Evolutionary conservation across 805 yeast species (phyloP).

Genomic region (Clavispora asparagi): DNA sequence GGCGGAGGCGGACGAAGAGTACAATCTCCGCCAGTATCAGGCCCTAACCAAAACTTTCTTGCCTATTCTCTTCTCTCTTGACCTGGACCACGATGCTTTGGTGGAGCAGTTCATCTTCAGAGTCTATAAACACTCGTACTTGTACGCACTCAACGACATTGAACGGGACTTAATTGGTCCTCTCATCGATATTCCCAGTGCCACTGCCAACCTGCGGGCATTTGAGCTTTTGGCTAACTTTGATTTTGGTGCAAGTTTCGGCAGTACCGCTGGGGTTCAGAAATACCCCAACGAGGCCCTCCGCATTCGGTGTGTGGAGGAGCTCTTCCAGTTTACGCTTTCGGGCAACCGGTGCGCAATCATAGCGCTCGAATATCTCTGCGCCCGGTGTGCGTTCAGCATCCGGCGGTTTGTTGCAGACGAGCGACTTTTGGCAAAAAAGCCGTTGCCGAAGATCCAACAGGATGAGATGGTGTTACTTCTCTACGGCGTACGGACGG

Average conservation of each 20-base stretch:
- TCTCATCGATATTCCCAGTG: conserved; percentile 12
- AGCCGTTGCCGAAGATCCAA: conserved; percentile 66
- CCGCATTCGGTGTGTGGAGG: conserved; percentile 50
- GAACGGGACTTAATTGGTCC: conserved; percentile 29
- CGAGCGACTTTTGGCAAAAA: conserved; percentile 48
- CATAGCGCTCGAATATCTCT: conserved; percentile 32
- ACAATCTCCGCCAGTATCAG: conserved; percentile 43
- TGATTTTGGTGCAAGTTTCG: conserved; percentile 48
- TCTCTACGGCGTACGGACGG: conserved; percentile 36
- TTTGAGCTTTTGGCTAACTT: conserved; percentile 22
- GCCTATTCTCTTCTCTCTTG: conserved; percentile 26
- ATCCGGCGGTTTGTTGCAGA: conserved; percentile 64
- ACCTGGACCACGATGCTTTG: conserved; percentile 11
- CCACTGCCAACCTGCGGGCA: conserved; percentile 31
- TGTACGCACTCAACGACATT: conserved; percentile 52
- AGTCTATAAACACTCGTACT: conserved; percentile 56
- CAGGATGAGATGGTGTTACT: conserved; percentile 52
- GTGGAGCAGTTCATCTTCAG: conserved; percentile 42
- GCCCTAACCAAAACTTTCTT: conserved; percentile 38
- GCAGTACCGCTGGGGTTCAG: conserved; percentile 52
- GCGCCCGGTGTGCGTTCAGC: conserved; percentile 54
- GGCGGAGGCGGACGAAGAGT: conserved; percentile 31
- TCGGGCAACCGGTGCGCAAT: conserved; percentile 6
- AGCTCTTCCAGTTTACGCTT: conserved; percentile 41
- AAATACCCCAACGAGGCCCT: conserved; percentile 42